Conservation (phyloP, 2,329 filamentous ascomycete genomes). For the Cordyceps cateniannulata region DNA sequence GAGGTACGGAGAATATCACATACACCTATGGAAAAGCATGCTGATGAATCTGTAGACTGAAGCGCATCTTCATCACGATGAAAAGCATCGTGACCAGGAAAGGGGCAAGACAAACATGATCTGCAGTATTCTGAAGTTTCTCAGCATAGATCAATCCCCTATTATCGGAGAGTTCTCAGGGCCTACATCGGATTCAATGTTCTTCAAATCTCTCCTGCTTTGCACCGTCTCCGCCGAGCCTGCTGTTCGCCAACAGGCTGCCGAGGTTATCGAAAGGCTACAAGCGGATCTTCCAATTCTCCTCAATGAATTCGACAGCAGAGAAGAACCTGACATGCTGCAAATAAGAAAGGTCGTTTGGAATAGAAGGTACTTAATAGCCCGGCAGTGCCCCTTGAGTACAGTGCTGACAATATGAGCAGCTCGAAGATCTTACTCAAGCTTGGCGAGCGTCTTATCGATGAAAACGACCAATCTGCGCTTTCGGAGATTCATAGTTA, state of each 20-base stretch:
- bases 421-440: slow-evolving; percentile 35
- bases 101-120: slow-evolving; percentile 17
- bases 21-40: not conserved
- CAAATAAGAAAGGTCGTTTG: slow-evolving; percentile 39
- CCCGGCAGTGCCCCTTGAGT: not conserved
- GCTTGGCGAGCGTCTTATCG: slow-evolving; percentile 42
- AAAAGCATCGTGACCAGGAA: slow-evolving; percentile 15
- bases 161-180: slow-evolving; percentile 26
- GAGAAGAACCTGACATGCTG: slow-evolving; percentile 20
- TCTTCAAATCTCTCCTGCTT: slow-evolving; percentile 46
- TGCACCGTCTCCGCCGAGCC: slow-evolving; percentile 48
- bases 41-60: slow-evolving; percentile 5
- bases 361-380: slow-evolving; percentile 44
- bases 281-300: slow-evolving; percentile 29
- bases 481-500: slow-evolving; percentile 48
- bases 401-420: slow-evolving; percentile 4
- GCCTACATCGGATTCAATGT: slow-evolving; percentile 19
- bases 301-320: slow-evolving; percentile 21
- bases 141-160: slow-evolving; percentile 42
- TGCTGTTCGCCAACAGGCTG: slow-evolving; percentile 41
- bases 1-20: slow-evolving; percentile 35
- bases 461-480: slow-evolving; percentile 36
- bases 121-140: slow-evolving; percentile 46
- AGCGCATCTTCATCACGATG: slow-evolving; percentile 7
- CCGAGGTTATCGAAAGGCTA: slow-evolving; percentile 41